These are phyloP conservation scores for Serendipita sp. DNA, from an alignment of 1,284 basidiomycete genomes.

Conservation along the genomic window DNA sequence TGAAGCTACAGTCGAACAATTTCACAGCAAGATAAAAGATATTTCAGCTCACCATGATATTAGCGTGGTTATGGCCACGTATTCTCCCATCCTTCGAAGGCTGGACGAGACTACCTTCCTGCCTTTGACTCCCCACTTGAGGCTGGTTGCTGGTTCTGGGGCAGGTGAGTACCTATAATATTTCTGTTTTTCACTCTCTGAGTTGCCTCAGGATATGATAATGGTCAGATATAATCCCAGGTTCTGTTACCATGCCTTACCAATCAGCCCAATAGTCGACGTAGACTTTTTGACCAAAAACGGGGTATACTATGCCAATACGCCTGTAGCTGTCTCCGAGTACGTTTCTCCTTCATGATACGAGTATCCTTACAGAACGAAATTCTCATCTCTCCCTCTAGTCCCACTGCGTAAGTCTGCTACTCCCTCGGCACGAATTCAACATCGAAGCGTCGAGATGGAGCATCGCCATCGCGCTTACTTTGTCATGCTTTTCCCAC, in stretches of 20 bases:
- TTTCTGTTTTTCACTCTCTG: neutral
- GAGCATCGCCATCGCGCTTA: neutral
- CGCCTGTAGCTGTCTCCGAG: constrained; percentile 15
- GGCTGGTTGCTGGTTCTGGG: constrained; percentile 14
- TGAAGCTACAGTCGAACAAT: neutral
- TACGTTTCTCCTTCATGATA: constrained; percentile 5
- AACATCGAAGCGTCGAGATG: neutral
- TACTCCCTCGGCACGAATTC: neutral
- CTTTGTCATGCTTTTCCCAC: neutral
- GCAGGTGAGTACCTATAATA: constrained; percentile 14
- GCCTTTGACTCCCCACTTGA: constrained; percentile 9
- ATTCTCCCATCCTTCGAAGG: neutral
- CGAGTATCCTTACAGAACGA: neutral
- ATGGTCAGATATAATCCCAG: neutral
- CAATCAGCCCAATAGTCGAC: constrained; percentile 12
- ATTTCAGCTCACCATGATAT: neutral
- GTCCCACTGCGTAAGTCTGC: neutral
- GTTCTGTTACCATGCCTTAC: constrained; percentile 3
- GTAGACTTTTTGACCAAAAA: constrained; percentile 14
- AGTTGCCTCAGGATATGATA: neutral
- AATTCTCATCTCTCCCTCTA: neutral
- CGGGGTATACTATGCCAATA: constrained; percentile 15
- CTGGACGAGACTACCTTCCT: constrained; percentile 10
- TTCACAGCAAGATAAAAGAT: neutral
- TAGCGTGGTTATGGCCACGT: neutral